Base-by-base conservation (phyloP, 2,329 filamentous ascomycete species). In the Botrytis aclada region DNA sequence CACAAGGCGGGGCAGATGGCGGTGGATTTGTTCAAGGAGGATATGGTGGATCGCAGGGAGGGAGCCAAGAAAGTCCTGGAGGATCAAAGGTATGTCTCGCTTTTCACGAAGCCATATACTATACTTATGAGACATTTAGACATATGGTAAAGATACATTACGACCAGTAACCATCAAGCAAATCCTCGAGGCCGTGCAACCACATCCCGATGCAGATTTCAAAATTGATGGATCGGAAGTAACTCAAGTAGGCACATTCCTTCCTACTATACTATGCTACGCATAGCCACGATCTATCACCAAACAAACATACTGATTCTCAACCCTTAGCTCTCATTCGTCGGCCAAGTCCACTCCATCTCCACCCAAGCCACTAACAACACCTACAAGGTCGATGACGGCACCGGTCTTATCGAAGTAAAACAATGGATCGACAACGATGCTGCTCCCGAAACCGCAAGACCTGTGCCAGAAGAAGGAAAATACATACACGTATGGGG, bases 161-260 rank as follows among this genome's bases (percentile, higher is more conserved):
- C 92, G 96, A 62, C 95, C 96, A 1, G 93, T 98, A 64, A 99
- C 96, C 18, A 93, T 98, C 84, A 98, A 98, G 83, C 96, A 99
- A 84, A 88, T 98, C 73, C 85, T 95, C 80, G 93, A 97, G 76
- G 93, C 94, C 22, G 87, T 92, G 76, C 91, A 94, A 83, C 88
- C 90, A 56, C 91, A 92, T 81, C 89, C 90, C 3, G 89, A 91
- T 74, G 89, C 90, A 72, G 91, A 94, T 51, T 96, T 97, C 87
- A 90, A 90, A 76, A 92, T 98, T 79, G 96, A 98, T 83, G 91
- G 90, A 76, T 83, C 86, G 64, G 88, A 92, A 76, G 85, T 95
- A 74, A 91, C 90, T 60, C 86, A 89, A 78, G 85, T 87, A 82
- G 58, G 77, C 71, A 12, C 25, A 20, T 20, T 41, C 16, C 39